Percentiles rank a stretch among this genome's conserved stretches.
Evolutionary conservation across 441 rosid species (phyloP).

Genomic region (Mallotus japonicus): DNA sequence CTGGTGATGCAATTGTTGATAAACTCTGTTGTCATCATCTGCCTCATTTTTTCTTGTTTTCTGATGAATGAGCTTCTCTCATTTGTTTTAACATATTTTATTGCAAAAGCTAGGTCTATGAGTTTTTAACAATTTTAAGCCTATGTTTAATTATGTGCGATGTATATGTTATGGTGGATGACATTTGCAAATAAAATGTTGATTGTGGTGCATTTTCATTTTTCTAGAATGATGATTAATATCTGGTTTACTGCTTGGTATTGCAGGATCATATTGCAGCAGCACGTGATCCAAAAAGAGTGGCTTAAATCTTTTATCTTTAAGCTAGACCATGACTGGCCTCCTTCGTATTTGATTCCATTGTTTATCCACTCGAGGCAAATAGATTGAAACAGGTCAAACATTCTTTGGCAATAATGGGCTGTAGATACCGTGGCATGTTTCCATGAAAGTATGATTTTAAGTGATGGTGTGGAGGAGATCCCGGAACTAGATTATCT

Average conservation of each 20-base stretch:
- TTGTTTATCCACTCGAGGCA: constrained; percentile 18
- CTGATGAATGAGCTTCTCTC: neutral
- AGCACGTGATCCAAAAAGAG: constrained; percentile 75
- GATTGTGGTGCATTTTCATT: neutral
- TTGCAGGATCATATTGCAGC: constrained; percentile 87
- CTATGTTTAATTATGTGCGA: neutral
- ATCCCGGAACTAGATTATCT: constrained; percentile 24
- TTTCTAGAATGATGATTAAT: neutral
- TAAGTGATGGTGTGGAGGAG: constrained; percentile 12
- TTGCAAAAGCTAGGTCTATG: neutral
- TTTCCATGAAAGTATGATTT: constrained; percentile 20
- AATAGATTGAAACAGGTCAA: constrained; percentile 17
- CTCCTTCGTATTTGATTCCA: constrained; percentile 3
- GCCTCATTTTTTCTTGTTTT: neutral
- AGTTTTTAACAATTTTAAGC: neutral
- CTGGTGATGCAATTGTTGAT: too few relatives aligned
- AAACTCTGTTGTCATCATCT: neutral
- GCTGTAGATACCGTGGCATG: constrained; percentile 18
- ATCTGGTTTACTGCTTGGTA: constrained; percentile 2
- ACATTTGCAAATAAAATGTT: neutral
- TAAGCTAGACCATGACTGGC: constrained; percentile 5
- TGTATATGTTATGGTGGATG: neutral
- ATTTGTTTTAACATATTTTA: neutral
- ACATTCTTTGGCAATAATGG: constrained; percentile 32
- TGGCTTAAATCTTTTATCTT: constrained; percentile 33